phyloP scores from a whole-genome alignment of 176 grass and related monocot species.

The Carex parvula region DNA sequence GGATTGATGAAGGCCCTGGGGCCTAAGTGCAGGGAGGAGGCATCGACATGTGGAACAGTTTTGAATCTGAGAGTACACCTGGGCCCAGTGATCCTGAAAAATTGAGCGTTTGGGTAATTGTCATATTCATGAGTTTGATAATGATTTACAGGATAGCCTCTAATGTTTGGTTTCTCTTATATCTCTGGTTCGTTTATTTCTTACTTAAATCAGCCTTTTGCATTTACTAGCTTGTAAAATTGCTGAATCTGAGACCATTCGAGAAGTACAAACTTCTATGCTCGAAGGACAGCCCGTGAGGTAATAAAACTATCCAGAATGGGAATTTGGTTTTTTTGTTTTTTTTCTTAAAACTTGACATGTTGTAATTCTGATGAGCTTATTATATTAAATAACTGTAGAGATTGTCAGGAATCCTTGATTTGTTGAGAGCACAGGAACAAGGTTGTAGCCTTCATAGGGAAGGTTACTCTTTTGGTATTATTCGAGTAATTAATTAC shows the following conservation, averaged over 20 bases:
- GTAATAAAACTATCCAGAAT: slow-evolving; percentile 27
- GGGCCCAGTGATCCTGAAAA: slow-evolving; percentile 71
- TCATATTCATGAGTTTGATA: not conserved
- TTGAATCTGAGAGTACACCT: slow-evolving; percentile 69
- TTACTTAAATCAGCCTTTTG: not conserved
- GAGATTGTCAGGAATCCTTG: slow-evolving; percentile 68
- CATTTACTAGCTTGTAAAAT: slow-evolving; percentile 61
- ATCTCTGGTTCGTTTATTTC: not conserved
- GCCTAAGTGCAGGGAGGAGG: slow-evolving; percentile 53
- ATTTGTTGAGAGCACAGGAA: slow-evolving; percentile 53
- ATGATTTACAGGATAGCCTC: not conserved
- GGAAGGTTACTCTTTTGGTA: slow-evolving; percentile 25
- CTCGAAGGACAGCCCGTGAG: slow-evolving; percentile 55
- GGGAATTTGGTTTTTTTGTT: not conserved
- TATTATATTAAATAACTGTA: slow-evolving; percentile 29
- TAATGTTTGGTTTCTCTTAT: not conserved
- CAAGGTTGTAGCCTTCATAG: slow-evolving; percentile 86
- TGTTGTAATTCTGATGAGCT: not conserved
- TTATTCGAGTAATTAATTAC: slow-evolving; percentile 11
- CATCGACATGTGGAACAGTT: slow-evolving; percentile 50
- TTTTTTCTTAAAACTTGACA: not conserved
- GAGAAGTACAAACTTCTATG: slow-evolving; percentile 73
- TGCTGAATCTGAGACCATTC: slow-evolving; percentile 80
- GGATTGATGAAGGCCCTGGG: slow-evolving; percentile 2
- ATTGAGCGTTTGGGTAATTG: slow-evolving; percentile 89